Percentiles rank a stretch among this genome's conserved stretches.
Evolutionary conservation across 441 rosid genomes (phyloP).

Genomic region (Erodium trifolium): DNA sequence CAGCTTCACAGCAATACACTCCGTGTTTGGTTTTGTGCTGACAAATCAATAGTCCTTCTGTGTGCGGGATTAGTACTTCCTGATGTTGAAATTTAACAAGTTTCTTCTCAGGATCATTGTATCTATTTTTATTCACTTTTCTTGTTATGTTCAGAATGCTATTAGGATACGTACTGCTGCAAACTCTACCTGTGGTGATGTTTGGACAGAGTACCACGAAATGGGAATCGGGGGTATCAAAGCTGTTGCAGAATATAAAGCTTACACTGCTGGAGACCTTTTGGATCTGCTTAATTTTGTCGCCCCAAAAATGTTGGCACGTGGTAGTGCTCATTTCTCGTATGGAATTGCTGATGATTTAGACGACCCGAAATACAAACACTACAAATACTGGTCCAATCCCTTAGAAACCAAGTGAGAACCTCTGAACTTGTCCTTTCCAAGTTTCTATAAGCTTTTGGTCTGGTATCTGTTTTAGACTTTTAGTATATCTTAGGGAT

Average conservation of each 20-base stretch:
- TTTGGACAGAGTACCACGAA: constrained; percentile 96
- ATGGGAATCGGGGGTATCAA: constrained; percentile 81
- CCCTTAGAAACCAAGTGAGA: constrained; percentile 87
- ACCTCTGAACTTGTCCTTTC: constrained; percentile 8
- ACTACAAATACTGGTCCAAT: constrained; percentile 88
- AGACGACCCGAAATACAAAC: constrained; percentile 73
- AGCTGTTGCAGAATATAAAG: constrained; percentile 76
- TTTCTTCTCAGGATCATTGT: not conserved
- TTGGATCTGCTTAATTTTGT: constrained; percentile 69
- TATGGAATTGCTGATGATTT: constrained; percentile 88
- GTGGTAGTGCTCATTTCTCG: constrained; percentile 82
- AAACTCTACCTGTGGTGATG: constrained; percentile 70
- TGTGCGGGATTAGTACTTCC: too few relatives aligned
- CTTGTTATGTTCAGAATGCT: constrained; percentile 56
- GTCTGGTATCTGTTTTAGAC: not conserved
- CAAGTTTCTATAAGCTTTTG: not conserved
- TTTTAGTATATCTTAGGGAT: not conserved
- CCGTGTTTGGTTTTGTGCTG: too few relatives aligned
- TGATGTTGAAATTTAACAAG: too few relatives aligned
- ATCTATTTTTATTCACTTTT: constrained; percentile 7
- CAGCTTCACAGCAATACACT: too few relatives aligned
- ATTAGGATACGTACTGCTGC: constrained; percentile 61
- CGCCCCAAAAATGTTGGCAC: constrained; percentile 95
- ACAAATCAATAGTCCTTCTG: too few relatives aligned
- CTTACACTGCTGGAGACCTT: constrained; percentile 54